These are phyloP conservation scores for Helotiales sp. DNA, from an alignment of 2,329 filamentous ascomycete species.

Conservation along the genomic window DNA sequence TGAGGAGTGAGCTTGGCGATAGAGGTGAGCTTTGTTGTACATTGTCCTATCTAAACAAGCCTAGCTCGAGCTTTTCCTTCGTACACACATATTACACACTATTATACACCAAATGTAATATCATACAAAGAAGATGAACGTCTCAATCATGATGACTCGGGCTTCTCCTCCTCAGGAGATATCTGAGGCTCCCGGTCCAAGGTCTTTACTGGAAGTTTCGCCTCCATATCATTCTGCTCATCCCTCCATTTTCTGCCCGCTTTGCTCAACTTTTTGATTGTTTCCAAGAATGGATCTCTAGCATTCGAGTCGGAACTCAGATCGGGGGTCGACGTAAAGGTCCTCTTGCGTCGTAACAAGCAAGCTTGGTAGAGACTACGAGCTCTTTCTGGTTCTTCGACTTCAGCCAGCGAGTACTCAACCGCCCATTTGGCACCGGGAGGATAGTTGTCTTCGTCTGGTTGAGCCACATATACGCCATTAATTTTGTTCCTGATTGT, in stretches of 20 bases:
- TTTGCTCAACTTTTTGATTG: conserved; percentile 47
- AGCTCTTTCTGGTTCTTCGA: conserved; percentile 44
- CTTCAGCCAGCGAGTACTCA: conserved; percentile 74
- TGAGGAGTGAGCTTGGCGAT: too few species aligned
- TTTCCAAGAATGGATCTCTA: conserved; percentile 28
- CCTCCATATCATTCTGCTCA: conserved; percentile 52
- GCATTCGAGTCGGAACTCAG: conserved; percentile 22
- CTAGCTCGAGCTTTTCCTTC: not conserved
- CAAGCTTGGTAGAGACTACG: conserved; percentile 54
- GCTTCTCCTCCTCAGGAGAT: not conserved
- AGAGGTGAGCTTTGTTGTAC: conserved; percentile 8
- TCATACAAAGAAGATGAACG: not conserved
- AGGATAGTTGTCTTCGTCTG: conserved; percentile 43
- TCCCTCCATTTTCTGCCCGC: conserved; percentile 60
- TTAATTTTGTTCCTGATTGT: conserved; percentile 74
- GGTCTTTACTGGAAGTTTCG: conserved; percentile 46
- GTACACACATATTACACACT: not conserved
- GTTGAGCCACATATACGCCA: conserved; percentile 60
- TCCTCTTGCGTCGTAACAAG: conserved; percentile 54
- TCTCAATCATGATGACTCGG: not conserved
- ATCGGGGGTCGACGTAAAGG: conserved; percentile 38
- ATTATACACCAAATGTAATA: not conserved
- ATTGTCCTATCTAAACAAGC: not conserved
- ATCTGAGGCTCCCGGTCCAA: conserved; percentile 38
- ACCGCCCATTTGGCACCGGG: conserved; percentile 62